phyloP scores from a whole-genome alignment of 176 grass and related monocot genomes.

The Coix lacrymajobi region DNA sequence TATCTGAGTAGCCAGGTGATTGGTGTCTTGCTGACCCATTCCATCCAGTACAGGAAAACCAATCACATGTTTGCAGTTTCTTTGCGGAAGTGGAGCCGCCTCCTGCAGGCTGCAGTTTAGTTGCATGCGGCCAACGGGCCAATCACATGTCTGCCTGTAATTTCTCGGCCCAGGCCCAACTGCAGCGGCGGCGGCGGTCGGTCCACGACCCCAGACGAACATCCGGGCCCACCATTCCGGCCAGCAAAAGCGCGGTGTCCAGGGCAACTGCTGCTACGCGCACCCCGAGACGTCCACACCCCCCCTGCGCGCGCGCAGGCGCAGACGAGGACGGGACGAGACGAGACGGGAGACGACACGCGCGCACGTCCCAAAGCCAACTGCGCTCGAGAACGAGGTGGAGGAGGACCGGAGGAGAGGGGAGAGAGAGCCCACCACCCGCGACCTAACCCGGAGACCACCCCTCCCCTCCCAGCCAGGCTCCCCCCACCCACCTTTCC shows the following conservation, averaged over 20 bases:
- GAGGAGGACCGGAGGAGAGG: neutral
- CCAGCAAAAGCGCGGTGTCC: neutral
- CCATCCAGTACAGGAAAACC: neutral
- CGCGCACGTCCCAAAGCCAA: conserved; percentile 33
- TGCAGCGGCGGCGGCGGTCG: neutral
- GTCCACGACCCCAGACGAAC: neutral
- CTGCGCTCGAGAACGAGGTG: neutral
- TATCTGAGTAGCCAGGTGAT: no score
- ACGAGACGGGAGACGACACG: conserved; percentile 10
- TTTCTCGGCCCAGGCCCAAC: neutral
- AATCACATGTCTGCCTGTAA: no score
- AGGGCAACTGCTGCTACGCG: conserved; percentile 1
- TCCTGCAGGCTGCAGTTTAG: neutral
- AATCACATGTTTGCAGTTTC: neutral
- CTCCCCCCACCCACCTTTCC: neutral
- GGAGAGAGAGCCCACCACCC: neutral
- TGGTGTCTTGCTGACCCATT: neutral
- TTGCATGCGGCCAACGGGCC: neutral
- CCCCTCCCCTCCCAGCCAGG: neutral
- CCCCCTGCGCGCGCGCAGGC: neutral
- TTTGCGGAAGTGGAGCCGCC: neutral
- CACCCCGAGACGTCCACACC: neutral
- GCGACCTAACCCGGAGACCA: conserved; percentile 32
- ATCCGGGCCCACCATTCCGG: neutral
- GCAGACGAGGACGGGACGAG: neutral